Evolutionary conservation across 441 rosid species (phyloP), one percentile per base, ranked within the genome.

Genomic region (Arabidopsis hybrid): DNA sequence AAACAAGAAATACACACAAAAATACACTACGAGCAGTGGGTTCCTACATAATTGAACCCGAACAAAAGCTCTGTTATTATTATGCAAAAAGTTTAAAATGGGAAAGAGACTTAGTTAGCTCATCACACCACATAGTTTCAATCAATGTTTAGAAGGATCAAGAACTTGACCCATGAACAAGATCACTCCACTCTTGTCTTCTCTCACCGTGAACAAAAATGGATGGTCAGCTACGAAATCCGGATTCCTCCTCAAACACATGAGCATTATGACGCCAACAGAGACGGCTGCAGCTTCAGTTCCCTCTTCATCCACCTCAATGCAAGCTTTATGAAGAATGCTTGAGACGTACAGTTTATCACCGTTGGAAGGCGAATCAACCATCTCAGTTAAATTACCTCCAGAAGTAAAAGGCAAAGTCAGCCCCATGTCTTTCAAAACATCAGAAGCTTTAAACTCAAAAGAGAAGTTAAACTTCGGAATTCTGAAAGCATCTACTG

Each of bases 241-340:
- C 14, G 81, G 65, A 49, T 77, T 60, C 5, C 62, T 45, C 21
- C 2, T 52, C 49, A 61, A 2, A 36, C 71, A 3, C 49, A 62
- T 62, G 18, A 49, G 39, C 4, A 0, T 3, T 36, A 72, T 7
- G 67, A 77, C 60, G 32, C 11, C 84, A 63, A 71, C 85, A 53
- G 90, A 74, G 51, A 85, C 87, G 26, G 87, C 89, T 17, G 86
- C 92, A 21, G 92, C 93, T 77, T 88, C 87, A 0, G 93, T 87
- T 21, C 95, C 98, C 65, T 87, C 88, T 81, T 89, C 95, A 70
- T 87, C 87, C 14, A 93, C 92, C 63, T 88, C 97, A 61, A 91
- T 85, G 79, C 85, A 85, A 38, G 97, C 78, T 64, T 89, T 88
- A 14, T 91, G 95, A 72, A 85, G 76, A 35, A 91, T 78, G 52